Percentiles rank a stretch among this genome's conserved stretches.
These are phyloP conservation scores for Suhomyces pyralidae DNA, from an alignment of 805 yeast species.

Conservation along the genomic window DNA sequence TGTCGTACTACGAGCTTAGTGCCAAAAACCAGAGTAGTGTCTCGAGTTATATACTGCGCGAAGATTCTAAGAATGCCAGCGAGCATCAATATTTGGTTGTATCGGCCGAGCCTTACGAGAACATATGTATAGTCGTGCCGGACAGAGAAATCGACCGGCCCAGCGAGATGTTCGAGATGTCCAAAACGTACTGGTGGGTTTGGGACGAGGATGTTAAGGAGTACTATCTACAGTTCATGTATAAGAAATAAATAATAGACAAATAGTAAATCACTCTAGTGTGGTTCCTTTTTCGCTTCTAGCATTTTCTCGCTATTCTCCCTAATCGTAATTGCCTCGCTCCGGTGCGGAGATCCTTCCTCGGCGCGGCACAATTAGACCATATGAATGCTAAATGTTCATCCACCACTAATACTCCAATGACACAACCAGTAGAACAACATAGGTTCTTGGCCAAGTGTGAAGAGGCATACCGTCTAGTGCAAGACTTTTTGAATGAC, in stretches of 20 bases:
- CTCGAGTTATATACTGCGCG: slow-evolving; percentile 23
- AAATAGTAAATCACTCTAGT: not conserved
- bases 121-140: slow-evolving; percentile 73
- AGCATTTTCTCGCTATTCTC: not conserved
- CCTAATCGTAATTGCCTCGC: not conserved
- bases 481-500: slow-evolving; percentile 29
- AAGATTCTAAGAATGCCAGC: slow-evolving; percentile 21
- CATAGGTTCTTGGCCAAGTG: slow-evolving; percentile 19
- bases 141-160: slow-evolving; percentile 47
- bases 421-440: slow-evolving; percentile 7
- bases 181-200: slow-evolving; percentile 54
- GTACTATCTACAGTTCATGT: slow-evolving; percentile 71
- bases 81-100: slow-evolving; percentile 69
- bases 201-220: slow-evolving; percentile 72
- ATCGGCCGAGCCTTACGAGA: slow-evolving; percentile 90
- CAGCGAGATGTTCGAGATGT: slow-evolving; percentile 19
- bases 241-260: slow-evolving; percentile 15
- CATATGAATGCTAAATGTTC: not conserved
- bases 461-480: slow-evolving; percentile 30
- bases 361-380: slow-evolving; percentile 1
- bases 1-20: slow-evolving; percentile 69
- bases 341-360: not conserved
- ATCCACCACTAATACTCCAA: not conserved
- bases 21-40: slow-evolving; percentile 37
- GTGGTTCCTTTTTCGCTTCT: not conserved